Conservation (phyloP, 768 basidiomycete genomes). For the Omphalotus guepiniiformis region DNA sequence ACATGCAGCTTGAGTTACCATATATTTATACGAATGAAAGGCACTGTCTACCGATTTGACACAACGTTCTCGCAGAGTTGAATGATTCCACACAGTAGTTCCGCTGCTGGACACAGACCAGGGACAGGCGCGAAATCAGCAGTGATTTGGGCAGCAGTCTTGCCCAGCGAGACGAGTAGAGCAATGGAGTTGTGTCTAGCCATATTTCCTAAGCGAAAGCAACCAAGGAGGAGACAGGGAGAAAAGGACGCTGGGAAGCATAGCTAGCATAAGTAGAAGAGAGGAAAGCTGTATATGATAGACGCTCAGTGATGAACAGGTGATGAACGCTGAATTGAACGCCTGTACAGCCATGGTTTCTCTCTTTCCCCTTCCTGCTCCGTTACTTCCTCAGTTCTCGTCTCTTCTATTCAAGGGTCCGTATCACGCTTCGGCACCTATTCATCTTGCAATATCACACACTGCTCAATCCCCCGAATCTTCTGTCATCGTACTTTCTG, state of each 20-base stretch:
- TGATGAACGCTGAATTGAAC: neutral
- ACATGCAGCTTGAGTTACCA: neutral
- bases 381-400: constrained; percentile 49
- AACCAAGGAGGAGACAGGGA: neutral
- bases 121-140: constrained; percentile 47
- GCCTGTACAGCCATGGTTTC: constrained; percentile 28
- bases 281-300: neutral
- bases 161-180: constrained; percentile 21
- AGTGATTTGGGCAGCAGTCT: constrained; percentile 38
- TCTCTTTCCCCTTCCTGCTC: constrained; percentile 38
- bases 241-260: too few species aligned
- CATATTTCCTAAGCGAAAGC: neutral
- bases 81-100: constrained; percentile 38
- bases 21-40: neutral
- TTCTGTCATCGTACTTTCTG: constrained; percentile 46
- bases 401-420: constrained; percentile 60
- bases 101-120: constrained; percentile 38
- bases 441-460: constrained; percentile 61
- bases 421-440: constrained; percentile 64
- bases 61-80: constrained; percentile 43
- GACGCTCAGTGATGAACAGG: neutral
- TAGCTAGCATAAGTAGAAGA: neutral
- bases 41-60: constrained; percentile 46
- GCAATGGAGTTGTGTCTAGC: too few species aligned
- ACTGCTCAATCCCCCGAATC: constrained; percentile 27